Conservation (phyloP, 306 rosid species). For the Begonia masoniana region DNA sequence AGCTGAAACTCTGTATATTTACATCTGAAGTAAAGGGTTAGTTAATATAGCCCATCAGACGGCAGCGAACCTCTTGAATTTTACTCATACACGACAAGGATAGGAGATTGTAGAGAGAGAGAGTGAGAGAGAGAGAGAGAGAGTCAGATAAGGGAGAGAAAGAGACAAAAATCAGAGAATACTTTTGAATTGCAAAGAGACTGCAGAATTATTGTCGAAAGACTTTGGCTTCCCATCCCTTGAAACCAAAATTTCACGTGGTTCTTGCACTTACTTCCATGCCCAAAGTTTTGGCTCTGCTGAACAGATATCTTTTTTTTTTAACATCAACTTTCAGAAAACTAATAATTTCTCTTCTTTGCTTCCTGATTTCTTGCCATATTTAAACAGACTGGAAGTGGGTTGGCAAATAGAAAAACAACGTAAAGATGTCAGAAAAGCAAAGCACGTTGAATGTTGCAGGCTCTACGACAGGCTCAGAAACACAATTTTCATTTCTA, state of each 20-base stretch:
- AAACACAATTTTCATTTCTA: too few relatives aligned
- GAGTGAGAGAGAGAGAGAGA: too few relatives aligned
- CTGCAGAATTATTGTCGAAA: constrained; percentile 26
- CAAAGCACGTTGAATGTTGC: too few relatives aligned
- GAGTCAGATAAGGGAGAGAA: constrained; percentile 6
- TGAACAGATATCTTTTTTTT: neutral
- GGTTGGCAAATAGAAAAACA: constrained; percentile 22
- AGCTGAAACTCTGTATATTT: neutral
- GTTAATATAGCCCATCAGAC: neutral
- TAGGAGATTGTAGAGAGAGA: constrained; percentile 6
- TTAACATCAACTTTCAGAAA: neutral
- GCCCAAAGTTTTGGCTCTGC: neutral
- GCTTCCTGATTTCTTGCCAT: neutral
- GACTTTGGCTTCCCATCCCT: constrained; percentile 35
- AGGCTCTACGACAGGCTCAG: too few relatives aligned
- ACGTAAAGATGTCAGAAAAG: neutral
- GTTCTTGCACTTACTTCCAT: constrained; percentile 15
- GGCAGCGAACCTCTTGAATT: neutral
- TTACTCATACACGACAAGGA: neutral
- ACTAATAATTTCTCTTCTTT: neutral
- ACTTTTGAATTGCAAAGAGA: constrained; percentile 18
- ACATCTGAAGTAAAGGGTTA: neutral
- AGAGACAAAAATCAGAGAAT: constrained; percentile 4
- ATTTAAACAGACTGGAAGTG: constrained; percentile 22
- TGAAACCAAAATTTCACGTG: constrained; percentile 33